These are phyloP conservation scores for Talaromyces sp. DNA, from an alignment of 2,329 filamentous ascomycete species.

Conservation along the genomic window DNA sequence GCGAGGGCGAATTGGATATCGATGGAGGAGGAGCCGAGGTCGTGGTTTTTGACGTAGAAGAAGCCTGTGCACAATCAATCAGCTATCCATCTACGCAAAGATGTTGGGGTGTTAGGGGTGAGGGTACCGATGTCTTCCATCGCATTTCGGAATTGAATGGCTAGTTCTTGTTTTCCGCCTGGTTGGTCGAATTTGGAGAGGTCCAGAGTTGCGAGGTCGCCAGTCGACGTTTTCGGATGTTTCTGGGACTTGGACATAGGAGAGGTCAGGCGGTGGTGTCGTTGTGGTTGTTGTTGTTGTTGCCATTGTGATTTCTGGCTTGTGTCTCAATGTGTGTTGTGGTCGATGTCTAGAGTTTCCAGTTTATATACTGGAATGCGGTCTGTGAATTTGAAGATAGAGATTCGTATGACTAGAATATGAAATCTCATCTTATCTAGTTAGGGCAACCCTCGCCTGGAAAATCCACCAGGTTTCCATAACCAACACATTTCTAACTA, in stretches of 20 bases:
- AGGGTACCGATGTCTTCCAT: slow-evolving; percentile 39
- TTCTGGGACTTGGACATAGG: background rate
- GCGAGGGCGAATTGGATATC: slow-evolving; percentile 62
- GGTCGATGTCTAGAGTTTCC: no score
- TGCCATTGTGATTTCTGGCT: background rate
- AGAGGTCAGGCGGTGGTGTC: background rate
- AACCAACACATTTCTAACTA: background rate
- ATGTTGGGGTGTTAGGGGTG: no score
- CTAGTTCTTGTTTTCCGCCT: slow-evolving; percentile 55
- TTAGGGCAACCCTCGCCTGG: background rate
- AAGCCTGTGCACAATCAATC: slow-evolving; percentile 43
- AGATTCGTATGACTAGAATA: background rate
- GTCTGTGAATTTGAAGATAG: background rate
- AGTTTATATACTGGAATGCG: no score
- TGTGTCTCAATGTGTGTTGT: no score
- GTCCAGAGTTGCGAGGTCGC: slow-evolving; percentile 59
- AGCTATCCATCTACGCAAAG: background rate
- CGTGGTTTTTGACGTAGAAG: slow-evolving; percentile 64
- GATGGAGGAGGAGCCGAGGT: slow-evolving; percentile 58
- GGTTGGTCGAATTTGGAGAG: slow-evolving; percentile 55
- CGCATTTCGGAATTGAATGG: slow-evolving; percentile 56
- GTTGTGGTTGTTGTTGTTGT: background rate
- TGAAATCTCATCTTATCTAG: background rate
- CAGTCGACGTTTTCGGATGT: slow-evolving; percentile 35
- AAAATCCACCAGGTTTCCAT: background rate